Evolutionary conservation across 1,139 yeast genomes (phyloP).

Genomic region (Nematodospora anomalae): DNA sequence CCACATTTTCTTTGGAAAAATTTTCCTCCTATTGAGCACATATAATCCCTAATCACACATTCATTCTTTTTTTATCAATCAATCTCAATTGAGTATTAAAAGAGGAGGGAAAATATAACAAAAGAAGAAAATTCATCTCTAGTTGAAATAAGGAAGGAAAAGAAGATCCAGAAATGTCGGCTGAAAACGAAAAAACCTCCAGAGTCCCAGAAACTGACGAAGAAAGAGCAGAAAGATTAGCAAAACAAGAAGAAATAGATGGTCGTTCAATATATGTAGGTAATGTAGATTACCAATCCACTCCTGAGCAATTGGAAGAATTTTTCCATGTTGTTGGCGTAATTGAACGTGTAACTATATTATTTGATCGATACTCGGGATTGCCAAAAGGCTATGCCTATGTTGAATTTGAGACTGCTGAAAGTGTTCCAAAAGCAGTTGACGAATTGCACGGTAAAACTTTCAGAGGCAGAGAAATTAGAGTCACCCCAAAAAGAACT

Average conservation of each 20-base stretch:
- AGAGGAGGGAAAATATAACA: background rate
- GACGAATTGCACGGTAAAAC: constrained; percentile 34
- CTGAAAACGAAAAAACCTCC: constrained; percentile 8
- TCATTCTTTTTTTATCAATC: background rate
- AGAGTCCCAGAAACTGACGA: constrained; percentile 26
- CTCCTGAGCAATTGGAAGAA: constrained; percentile 44
- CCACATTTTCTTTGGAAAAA: no score
- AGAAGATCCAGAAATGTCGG: constrained; percentile 9
- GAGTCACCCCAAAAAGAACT: constrained; percentile 41
- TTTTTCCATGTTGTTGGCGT: constrained; percentile 36
- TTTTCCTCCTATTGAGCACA: no score
- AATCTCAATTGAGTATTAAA: background rate
- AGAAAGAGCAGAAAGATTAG: constrained; percentile 29
- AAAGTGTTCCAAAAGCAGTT: constrained; percentile 35
- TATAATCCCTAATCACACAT: no score
- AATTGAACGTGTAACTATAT: constrained; percentile 41
- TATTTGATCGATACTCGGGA: constrained; percentile 39
- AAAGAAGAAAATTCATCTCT: no score
- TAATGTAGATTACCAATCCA: constrained; percentile 42
- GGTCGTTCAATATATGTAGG: constrained; percentile 43
- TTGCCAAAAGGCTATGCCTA: constrained; percentile 50
- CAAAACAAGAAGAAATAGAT: constrained; percentile 36
- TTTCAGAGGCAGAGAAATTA: constrained; percentile 39
- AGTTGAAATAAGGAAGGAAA: background rate
- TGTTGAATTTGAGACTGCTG: constrained; percentile 35